phyloP scores from a whole-genome alignment of 768 basidiomycete genomes.

The Symmetrospora coprosmae region DNA sequence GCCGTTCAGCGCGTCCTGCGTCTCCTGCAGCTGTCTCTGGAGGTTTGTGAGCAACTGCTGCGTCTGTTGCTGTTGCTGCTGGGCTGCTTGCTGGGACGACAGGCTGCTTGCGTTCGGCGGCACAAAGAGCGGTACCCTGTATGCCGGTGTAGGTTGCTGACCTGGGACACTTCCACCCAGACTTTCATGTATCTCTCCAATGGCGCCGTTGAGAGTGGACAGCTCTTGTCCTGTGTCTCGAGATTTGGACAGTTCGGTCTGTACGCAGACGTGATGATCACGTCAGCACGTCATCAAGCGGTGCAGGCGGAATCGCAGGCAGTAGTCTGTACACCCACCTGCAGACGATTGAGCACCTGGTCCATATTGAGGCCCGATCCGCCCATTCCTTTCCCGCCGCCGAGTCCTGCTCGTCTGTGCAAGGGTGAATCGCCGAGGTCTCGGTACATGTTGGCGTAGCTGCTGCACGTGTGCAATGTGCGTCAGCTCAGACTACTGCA shows the following conservation, averaged over 20 bases:
- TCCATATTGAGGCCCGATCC: conserved; percentile 58
- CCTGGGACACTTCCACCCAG: conserved; percentile 66
- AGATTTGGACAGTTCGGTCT: conserved; percentile 83
- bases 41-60: conserved; percentile 48
- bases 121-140: conserved; percentile 26
- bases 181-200: conserved; percentile 84
- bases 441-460: conserved; percentile 30
- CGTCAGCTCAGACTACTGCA: not conserved
- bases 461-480: conserved; percentile 12
- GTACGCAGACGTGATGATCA: not conserved
- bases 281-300: not conserved
- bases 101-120: conserved; percentile 32
- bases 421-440: conserved; percentile 24
- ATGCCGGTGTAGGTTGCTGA: conserved; percentile 31
- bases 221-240: conserved; percentile 83
- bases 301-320: not conserved
- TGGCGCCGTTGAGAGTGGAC: conserved; percentile 55
- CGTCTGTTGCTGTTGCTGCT: conserved; percentile 33
- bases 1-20: conserved; percentile 57
- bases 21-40: conserved; percentile 68
- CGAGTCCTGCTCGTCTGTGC: conserved; percentile 15
- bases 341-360: conserved; percentile 71
- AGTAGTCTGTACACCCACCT: conserved; percentile 37
- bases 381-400: not conserved
- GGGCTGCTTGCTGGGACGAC: conserved; percentile 20